Evolutionary conservation across 306 rosid genomes (phyloP), one percentile per base, ranked within the genome.

Genomic region (Arachis stenosperma): DNA sequence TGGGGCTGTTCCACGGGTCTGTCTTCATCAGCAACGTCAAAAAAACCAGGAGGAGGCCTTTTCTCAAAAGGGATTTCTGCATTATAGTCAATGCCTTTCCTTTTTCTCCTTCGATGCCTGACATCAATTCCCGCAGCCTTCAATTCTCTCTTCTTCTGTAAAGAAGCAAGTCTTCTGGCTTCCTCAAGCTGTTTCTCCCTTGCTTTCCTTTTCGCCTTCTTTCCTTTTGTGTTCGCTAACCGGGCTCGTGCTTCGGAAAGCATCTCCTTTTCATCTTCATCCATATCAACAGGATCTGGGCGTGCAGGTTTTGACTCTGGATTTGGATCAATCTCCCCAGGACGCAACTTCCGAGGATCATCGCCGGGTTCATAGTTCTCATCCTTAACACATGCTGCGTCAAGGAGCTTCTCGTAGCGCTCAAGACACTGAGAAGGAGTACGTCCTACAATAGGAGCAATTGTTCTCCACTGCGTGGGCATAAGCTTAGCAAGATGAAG

Each of bases 241-340:
- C 98, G 83, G 53, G 98, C 98, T 37, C 98, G 90, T 5, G 98
- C 98, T 79, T 92, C 98, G 13, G 98, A 92, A 83, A 92, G 91
- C 98, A 92, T 92, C 83, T 92, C 98, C 78, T 92, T 92, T 79
- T 92, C 98, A 73, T 92, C 98, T 84, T 92, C 98, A 60, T 92
- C 98, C 98, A 92, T 92, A 81, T 92, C 98, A 70, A 92, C 93
- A 42, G 98, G 98, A 75, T 92, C 98, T 3, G 98, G 98, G 0
- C 98, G 93, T 46, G 98, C 98, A 61, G 98, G 98, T 82, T 92
- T 90, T 1, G 98, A 90, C 70, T 92, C 96, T 0, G 98, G 96
- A 71, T 92, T 92, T 4, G 97, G 96, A 67, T 92, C 97, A 63
- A 92, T 92, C 86, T 92, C 97, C 39, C 96, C 96, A 9, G 96